Evolutionary conservation across 106 monocot genomes (phyloP), one percentile per base, ranked within the genome.

Genomic region (Hemerocallis citrina): DNA sequence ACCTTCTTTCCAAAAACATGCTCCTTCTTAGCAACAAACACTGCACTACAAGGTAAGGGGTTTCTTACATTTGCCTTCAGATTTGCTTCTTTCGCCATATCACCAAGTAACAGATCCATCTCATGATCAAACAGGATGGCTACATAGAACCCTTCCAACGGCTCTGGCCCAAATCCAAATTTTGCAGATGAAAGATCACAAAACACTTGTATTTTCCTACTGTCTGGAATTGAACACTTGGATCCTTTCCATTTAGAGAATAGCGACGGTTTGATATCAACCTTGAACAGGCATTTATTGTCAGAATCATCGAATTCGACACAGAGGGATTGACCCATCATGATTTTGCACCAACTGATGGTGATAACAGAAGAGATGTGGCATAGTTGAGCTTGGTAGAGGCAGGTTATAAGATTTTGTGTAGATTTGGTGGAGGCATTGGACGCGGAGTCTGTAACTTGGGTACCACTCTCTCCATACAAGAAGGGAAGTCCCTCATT

Each of bases 401-500:
- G 57, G 67, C 87, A 87, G 8, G 75, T 70, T 27, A 87, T 81
- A 34, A 80, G 59, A 59, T 76, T 92, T 45, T 77, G 83, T 14
- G 71, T 48, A 17, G 63, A 57, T 77, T 24, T 54, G 5, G 54
- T 12, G n/a, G n/a, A n/a, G n/a, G n/a, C n/a, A n/a, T n/a, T n/a
- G 5, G 72, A 67, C 0, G 90, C 66, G 21, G 82, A 74, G 52
- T 87, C 80, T 0, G 75, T 77, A 16, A 87, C 63, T 46, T 92
- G 87, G n/a, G 88, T 84, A 0, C 87, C 87, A 29, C 61, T 92
- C 55, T 92, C 84, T 2, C 87, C 75, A 92, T 81, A 75, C 92
- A 87, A 65, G 92, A 84, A n/a, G n/a, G n/a, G 52, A 86, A 81
- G 46, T 92, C 87, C 50, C 80, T 92, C 92, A 92, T 92, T 42